Evolutionary conservation across 805 yeast species (phyloP).

Genomic region (Ogataea minuta): DNA sequence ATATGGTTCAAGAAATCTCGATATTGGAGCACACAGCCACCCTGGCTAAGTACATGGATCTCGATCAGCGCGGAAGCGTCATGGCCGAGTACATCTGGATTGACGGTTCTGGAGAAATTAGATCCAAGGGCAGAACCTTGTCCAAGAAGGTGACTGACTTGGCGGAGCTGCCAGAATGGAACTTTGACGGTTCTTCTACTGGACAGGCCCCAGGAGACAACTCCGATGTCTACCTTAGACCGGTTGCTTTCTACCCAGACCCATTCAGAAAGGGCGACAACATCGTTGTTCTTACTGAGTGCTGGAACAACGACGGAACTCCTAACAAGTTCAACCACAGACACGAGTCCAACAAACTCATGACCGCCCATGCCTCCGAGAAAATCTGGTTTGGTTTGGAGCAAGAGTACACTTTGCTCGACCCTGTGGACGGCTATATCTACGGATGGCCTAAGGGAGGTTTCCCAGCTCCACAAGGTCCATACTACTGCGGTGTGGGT

Average conservation of each 20-base stretch:
- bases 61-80: constrained; percentile 81
- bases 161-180: constrained; percentile 97
- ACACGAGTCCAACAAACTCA: constrained; percentile 91
- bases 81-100: constrained; percentile 98
- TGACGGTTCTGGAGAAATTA: constrained; percentile 84
- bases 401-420: constrained; percentile 97
- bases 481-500: constrained; percentile 99
- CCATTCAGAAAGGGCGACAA: constrained; percentile 98
- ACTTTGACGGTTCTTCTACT: constrained; percentile 98
- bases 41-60: constrained; percentile 75
- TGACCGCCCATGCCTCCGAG: constrained; percentile 85
- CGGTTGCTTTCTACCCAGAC: constrained; percentile 92
- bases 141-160: constrained; percentile 62
- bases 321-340: constrained; percentile 99
- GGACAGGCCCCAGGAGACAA: constrained; percentile 98
- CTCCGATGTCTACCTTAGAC: constrained; percentile 92
- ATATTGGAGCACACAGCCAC: constrained; percentile 71
- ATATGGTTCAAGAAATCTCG: constrained; percentile 27
- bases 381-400: constrained; percentile 97
- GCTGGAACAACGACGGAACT: constrained; percentile 98
- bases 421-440: constrained; percentile 73
- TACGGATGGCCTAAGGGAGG: constrained; percentile 99
- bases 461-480: constrained; percentile 99
- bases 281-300: constrained; percentile 90
- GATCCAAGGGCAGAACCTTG: constrained; percentile 94